These are phyloP conservation scores for Podospora fimiseda DNA, from an alignment of 495 filamentous ascomycete species.

Conservation along the genomic window DNA sequence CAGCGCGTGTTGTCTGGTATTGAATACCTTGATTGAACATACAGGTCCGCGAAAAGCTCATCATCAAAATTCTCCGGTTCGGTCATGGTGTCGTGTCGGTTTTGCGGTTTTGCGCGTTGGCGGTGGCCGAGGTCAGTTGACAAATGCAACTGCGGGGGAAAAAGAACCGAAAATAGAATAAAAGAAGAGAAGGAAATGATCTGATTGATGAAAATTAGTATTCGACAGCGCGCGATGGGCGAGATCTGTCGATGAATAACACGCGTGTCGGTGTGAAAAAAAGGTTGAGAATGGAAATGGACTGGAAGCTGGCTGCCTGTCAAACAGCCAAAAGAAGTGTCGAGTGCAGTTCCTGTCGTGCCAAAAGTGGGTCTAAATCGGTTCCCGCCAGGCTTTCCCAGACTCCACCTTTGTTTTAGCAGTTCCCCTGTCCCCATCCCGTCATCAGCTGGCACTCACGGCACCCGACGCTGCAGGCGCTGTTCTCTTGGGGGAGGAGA, in stretches of 20 bases:
- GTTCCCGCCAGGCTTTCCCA: background rate
- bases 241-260: too few species aligned
- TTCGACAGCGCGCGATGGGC: background rate
- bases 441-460: conserved; percentile 13
- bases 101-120: background rate
- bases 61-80: conserved; percentile 90
- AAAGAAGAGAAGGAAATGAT: background rate
- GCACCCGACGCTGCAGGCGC: too few species aligned
- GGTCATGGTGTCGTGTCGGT: conserved; percentile 52
- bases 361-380: conserved; percentile 6
- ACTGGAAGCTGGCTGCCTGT: conserved; percentile 3
- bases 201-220: background rate
- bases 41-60: conserved; percentile 98
- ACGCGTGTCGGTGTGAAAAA: background rate
- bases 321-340: too few species aligned
- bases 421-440: conserved; percentile 9
- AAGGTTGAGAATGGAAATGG: background rate
- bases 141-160: conserved; percentile 1
- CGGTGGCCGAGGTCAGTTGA: conserved; percentile 3
- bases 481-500: conserved; percentile 4
- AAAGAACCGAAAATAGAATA: background rate
- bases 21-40: conserved; percentile 32
- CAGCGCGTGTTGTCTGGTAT: conserved; percentile 1
- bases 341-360: background rate
- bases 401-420: background rate